Percentiles rank a stretch among this genome's conserved stretches.
Conservation (phyloP, 2,329 filamentous ascomycete species). For the Microcyclospora tardicrescens region DNA sequence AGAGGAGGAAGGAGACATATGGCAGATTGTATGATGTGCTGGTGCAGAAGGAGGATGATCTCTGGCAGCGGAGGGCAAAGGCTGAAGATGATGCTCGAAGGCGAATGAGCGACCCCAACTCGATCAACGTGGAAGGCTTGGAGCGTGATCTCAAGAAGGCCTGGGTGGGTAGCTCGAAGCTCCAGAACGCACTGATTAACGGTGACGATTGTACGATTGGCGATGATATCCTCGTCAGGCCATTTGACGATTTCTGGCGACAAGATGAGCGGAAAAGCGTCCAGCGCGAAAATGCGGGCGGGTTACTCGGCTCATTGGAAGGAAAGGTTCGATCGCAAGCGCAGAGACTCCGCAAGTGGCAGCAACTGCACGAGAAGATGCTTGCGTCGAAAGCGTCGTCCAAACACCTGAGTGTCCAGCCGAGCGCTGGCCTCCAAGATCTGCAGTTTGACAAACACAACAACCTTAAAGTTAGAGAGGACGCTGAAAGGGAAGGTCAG, state of each 20-base stretch:
- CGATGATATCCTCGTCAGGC: slow-evolving; percentile 47
- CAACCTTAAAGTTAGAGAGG: slow-evolving; percentile 16
- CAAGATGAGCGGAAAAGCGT: slow-evolving; percentile 38
- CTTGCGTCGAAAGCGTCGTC: slow-evolving; percentile 8
- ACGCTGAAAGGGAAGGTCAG: slow-evolving; percentile 2
- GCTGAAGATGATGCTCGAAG: slow-evolving; percentile 8
- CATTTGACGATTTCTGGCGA: slow-evolving; percentile 63
- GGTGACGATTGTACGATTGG: slow-evolving; percentile 47
- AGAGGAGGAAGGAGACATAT: slow-evolving; percentile 46
- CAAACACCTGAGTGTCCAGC: neutral
- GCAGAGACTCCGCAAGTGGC: slow-evolving; percentile 59
- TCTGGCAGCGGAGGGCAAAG: slow-evolving; percentile 39
- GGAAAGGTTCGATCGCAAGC: slow-evolving; percentile 53
- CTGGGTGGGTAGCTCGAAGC: slow-evolving; percentile 66
- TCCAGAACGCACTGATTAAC: slow-evolving; percentile 57
- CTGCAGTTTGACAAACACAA: slow-evolving; percentile 19
- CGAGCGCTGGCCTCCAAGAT: neutral
- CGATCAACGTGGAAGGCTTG: slow-evolving; percentile 27
- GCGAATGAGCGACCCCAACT: slow-evolving; percentile 1
- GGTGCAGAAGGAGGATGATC: slow-evolving; percentile 27
- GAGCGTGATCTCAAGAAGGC: slow-evolving; percentile 53
- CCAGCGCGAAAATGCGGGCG: slow-evolving; percentile 36
- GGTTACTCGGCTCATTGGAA: slow-evolving; percentile 58
- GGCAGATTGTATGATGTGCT: slow-evolving; percentile 48
- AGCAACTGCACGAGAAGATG: slow-evolving; percentile 43